Evolutionary conservation across 768 basidiomycete genomes (phyloP), one percentile per base, ranked within the genome.

Genomic region (Trametes cubensis): DNA sequence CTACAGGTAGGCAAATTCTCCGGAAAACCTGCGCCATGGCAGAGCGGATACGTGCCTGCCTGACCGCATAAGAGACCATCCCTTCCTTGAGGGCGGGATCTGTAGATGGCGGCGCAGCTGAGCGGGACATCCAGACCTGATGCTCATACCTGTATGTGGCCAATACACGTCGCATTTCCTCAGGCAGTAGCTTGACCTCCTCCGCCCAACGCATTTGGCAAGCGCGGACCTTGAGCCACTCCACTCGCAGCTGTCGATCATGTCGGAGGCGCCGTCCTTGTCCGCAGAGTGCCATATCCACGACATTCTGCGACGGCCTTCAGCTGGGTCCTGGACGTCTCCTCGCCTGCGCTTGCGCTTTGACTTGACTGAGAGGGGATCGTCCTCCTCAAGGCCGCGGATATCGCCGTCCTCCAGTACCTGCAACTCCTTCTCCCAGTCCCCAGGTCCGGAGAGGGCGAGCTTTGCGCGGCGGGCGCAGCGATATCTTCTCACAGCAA

Each of bases 91-190:
- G 28, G 28, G 28, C 28, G 28, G 28, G 28, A 30, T 30, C 28
- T 30, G 28, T 30, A 30, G 28, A 30, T 30, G 28, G 28, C 28
- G 28, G 28, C 28, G 28, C 28, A 30, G 28, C 28, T 30, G 28
- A 30, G 28, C 28, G 28, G 28, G 28, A 30, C 28, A 30, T 30
- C 28, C 28, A 30, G 28, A 30, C 28, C 28, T 30, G 28, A 30
- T 30, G 28, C 28, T 30, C 28, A 30, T 30, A 30, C 28, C 28
- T 30, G 28, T 30, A 30, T 30, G 28, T 30, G 11, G 26, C 54
- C 8, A 60, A n/a, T n/a, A 53, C 58, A 11, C 60, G 61, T 11
- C 66, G 63, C 64, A 63, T 62, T 46, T 69, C 68, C 38, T 69
- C 68, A 8, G 51, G 23, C 25, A 69, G 10, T 18, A 67, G 66